Evolutionary conservation across 305 asterid species (phyloP), one percentile per base, ranked within the genome.

Genomic region (Galium porrigens): DNA sequence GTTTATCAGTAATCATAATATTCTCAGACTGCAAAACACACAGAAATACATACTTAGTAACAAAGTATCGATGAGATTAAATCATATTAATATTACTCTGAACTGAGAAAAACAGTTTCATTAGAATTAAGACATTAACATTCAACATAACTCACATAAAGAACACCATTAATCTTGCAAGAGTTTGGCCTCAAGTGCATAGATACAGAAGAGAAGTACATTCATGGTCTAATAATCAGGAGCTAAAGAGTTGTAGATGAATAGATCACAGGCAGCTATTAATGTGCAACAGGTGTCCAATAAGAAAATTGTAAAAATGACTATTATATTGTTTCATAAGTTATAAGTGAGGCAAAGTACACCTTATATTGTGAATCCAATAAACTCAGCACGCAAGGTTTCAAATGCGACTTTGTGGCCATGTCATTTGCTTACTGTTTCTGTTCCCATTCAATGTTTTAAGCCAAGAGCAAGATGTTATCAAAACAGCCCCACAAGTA

Each of bases 11-110:
- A 68, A 87, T 88, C 86, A 84, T 74, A 52, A 78, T 77, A 78
- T 84, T 94, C 76, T 87, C 97, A 10, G 90, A 77, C 99, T 94
- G 91, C 83, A 78, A 71, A 59, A 72, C 65, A 72, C 60, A 54
- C 63, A 54, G 71, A 52, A 74, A 65, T 63, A 27, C 70, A 51
- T 64, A 61, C 48, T 66, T 30, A 67, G 57, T 59, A 65, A 44
- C 56, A 34, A 46, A 25, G 34, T 25, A 49, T 55, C 58, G 55
- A 17, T 61, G 56, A 32, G n/a, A 68, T 22, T n/a, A 67, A 25
- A 9, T 6, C 42, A 68, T 8, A 20, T 9, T 15, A 1, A 11
- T 34, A 42, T n/a, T 17, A 44, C 17, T 68, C 22, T 46, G 33
- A 32, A 32, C 6, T 48, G 25, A 30, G 17, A 56, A 30, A 66